phyloP scores from a whole-genome alignment of 2,329 filamentous ascomycete genomes.

The Fusarium acutatum region DNA sequence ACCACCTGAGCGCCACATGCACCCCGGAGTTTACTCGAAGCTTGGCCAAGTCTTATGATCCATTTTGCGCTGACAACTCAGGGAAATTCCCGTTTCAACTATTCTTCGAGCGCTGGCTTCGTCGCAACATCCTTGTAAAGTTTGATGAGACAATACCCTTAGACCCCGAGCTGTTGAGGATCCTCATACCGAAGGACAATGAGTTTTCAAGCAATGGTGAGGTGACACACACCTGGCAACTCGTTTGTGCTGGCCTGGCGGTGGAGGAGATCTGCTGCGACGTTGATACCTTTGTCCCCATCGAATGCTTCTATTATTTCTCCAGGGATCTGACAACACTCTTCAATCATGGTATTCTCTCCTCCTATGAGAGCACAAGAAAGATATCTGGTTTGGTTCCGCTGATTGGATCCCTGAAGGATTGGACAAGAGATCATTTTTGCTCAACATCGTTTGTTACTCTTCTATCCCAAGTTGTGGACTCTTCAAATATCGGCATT shows the following conservation, averaged over 20 bases:
- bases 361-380: background rate
- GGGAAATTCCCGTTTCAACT: background rate
- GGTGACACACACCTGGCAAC: background rate
- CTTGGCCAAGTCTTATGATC: background rate
- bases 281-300: fast-evolving
- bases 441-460: background rate
- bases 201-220: background rate
- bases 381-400: background rate
- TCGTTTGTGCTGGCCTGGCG: background rate
- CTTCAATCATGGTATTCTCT: background rate
- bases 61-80: background rate
- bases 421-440: background rate
- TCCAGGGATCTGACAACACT: background rate
- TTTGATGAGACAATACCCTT: background rate
- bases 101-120: background rate
- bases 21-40: background rate
- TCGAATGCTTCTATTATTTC: background rate
- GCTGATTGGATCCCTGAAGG: background rate
- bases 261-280: background rate
- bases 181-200: background rate
- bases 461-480: background rate
- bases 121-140: background rate
- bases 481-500: background rate
- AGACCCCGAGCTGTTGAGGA: background rate
- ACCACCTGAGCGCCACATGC: background rate